Percentiles rank a stretch among this genome's conserved stretches.
Conservation (phyloP, 306 rosid species). For the Pterocarpus macrocarpus region DNA sequence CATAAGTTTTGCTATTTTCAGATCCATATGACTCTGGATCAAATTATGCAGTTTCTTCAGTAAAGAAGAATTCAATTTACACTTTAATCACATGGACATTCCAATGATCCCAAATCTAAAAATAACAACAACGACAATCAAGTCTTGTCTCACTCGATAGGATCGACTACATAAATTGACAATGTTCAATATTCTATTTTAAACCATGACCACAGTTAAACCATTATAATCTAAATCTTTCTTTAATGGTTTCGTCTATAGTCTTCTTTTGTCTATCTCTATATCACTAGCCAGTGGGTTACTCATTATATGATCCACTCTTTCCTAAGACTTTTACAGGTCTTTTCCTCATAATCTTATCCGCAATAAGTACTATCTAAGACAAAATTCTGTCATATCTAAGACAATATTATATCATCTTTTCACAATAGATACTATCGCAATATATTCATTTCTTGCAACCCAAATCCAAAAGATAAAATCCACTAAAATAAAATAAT, state of each 20-base stretch:
- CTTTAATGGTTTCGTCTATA: background rate
- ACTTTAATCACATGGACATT: background rate
- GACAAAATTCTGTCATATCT: background rate
- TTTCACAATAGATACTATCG: background rate
- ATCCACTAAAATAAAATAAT: background rate
- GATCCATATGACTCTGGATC: background rate
- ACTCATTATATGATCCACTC: too few relatives aligned
- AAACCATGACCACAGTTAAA: background rate
- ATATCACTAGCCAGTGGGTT: too few relatives aligned
- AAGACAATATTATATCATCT: too few relatives aligned
- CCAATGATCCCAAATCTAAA: conserved; percentile 16
- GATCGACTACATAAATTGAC: too few relatives aligned
- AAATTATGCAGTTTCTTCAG: background rate
- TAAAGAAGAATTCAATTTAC: background rate
- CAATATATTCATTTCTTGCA: background rate
- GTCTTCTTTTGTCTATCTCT: background rate
- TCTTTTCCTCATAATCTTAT: too few relatives aligned
- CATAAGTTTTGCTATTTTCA: background rate
- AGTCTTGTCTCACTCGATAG: background rate
- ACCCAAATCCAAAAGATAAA: conserved; percentile 2
- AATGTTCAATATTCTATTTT: too few relatives aligned
- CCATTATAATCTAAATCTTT: background rate
- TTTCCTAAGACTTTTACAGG: too few relatives aligned
- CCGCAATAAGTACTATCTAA: too few relatives aligned
- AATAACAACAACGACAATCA: too few relatives aligned